Evolutionary conservation across 768 basidiomycete genomes (phyloP), one percentile per base, ranked within the genome.

Genomic region (Tubosaeta sp.): DNA sequence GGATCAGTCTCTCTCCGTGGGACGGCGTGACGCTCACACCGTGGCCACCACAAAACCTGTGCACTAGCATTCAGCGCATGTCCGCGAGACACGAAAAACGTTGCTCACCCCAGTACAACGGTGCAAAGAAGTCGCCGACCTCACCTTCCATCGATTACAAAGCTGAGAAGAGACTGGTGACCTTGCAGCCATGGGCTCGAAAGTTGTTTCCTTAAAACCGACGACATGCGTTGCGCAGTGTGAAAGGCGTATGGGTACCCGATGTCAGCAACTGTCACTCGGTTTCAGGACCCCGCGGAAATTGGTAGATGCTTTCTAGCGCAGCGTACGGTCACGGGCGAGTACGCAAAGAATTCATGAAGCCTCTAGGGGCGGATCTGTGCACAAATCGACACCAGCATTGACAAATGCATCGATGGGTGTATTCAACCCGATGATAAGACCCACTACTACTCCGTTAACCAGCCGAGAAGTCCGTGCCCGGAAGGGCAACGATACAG

Each of bases 81-180:
- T 29, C 29, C 14, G 33, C 4, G 4, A 22, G 37, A 39, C 12
- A 25, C 10, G 13, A n/a, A 16, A 29, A 26, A 19, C 33, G 7
- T 19, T 17, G 3, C 43, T 54, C 33, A 46, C 43, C 53, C 56
- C 56, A 57, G 39, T 55, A 55, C 38, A 56, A 7, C n/a, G 51
- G 47, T 10, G 25, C 51, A 22, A 19, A 52, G 22, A 5, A 52
- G 0, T 19, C 33, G 5, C 17, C 27, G 10, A 37, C 27, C n/a
- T 27, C 47, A 3, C 12, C 25, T 8, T 42, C 11, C 41, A 46
- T 51, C 29, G 22, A 35, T 16, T 2, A 8, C 5, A 26, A 44
- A 8, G 25, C 26, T 22, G 29, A 45, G 37, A 27, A 22, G 25
- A 26, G 35, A 46, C n/a, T 12, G 6, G 31, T 9, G 27, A 17